Evolutionary conservation across 2,329 filamentous ascomycete species (phyloP), one percentile per base, ranked within the genome.

Genomic region (Neoscytalidium dimidiatum): DNA sequence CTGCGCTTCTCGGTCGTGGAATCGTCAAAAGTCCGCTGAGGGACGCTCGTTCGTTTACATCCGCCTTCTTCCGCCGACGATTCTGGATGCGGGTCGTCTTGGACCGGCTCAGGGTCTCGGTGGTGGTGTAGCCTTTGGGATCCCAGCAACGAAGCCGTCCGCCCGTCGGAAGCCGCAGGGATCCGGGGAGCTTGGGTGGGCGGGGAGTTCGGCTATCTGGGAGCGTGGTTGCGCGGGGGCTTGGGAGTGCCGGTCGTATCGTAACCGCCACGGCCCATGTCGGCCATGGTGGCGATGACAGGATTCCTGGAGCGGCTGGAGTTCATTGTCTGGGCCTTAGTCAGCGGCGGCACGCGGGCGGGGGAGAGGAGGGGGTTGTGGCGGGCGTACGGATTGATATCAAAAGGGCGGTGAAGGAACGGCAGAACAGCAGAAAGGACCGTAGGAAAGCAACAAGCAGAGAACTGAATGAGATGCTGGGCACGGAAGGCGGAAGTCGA

Each of bases 241-340:
- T 81, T 81, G 52, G 79, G 76, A 13, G 79, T 78, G 67, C 80
- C 80, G n/a, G 80, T 82, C 19, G 80, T 82, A 70, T 82, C 80
- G 72, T 82, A 82, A 66, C 79, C 79, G 66, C 80, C 80, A 68
- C 80, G 79, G 64, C 80, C 80, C 80, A 82, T 82, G 75, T 81
- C 80, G 72, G 70, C 56, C 56, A 58, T 29, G n/a, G 56, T 33
- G 5, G 38, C 38, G 11, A 46, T 44, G n/a, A n/a, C 23, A 3
- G 56, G 56, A 58, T 58, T 58, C 28, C 61, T 44, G 38, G 26
- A 28, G 48, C 61, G 51, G 35, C 33, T 56, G 48, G 48, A 46
- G 41, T 26, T 53, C 48, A 56, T 63, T 28, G 19, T 38, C 35
- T 56, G 21, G 26, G n/a, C 6, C 19, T 19, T n/a, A 9, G 35